These are phyloP conservation scores for Populus tomentosa DNA, from an alignment of 441 rosid species.

Conservation along the genomic window DNA sequence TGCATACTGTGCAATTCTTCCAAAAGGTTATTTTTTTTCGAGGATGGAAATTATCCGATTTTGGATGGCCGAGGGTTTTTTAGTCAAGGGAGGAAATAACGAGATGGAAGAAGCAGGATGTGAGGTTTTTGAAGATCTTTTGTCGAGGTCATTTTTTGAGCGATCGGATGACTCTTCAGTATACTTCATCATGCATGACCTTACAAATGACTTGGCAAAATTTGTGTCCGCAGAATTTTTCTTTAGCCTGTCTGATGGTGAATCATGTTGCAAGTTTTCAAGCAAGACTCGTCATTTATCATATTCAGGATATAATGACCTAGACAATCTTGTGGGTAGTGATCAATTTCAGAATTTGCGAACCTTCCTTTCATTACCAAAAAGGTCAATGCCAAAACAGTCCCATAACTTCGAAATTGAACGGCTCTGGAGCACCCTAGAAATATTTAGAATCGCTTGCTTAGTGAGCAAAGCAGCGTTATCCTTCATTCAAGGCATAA, in stretches of 20 bases:
- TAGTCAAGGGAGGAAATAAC: neutral
- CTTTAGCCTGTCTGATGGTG: neutral
- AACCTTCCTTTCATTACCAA: neutral
- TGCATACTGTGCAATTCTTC: neutral
- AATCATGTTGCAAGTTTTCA: neutral
- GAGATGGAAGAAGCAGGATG: neutral
- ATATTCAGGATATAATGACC: neutral
- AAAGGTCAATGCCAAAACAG: neutral
- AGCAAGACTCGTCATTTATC: neutral
- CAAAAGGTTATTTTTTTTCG: neutral
- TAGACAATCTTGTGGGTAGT: neutral
- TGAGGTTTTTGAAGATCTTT: neutral
- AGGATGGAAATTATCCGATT: neutral
- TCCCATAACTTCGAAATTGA: neutral
- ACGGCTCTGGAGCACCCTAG: too few species aligned
- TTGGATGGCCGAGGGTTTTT: neutral
- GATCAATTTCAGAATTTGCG: neutral
- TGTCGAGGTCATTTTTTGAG: neutral
- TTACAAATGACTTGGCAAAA: neutral
- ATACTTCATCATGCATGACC: too few species aligned
- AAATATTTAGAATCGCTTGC: accelerated
- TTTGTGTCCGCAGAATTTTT: neutral
- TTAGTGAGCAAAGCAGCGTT: too few species aligned
- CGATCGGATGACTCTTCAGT: too few species aligned
- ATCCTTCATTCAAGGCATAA: too few species aligned